These are phyloP conservation scores for Saccharomyces hybrid DNA, from an alignment of 1,139 yeast species.

Conservation along the genomic window DNA sequence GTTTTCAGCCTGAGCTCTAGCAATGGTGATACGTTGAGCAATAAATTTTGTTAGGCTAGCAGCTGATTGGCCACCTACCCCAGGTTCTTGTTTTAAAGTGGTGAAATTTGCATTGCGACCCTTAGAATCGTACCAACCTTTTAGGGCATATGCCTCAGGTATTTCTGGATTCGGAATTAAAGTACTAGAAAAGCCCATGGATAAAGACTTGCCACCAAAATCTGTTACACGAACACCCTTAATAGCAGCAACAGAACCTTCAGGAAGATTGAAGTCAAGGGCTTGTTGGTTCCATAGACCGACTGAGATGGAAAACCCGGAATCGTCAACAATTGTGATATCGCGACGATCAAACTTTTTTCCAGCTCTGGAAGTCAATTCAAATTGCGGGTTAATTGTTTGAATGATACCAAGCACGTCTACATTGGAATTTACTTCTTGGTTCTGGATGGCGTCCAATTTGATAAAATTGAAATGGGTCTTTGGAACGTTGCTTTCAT, in stretches of 20 bases:
- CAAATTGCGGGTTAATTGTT: constrained; percentile 64
- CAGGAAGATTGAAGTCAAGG: constrained; percentile 60
- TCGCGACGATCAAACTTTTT: constrained; percentile 90
- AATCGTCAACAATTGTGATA: constrained; percentile 74
- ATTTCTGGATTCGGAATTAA: constrained; percentile 78
- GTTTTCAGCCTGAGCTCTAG: constrained; percentile 59
- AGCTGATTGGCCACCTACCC: constrained; percentile 26
- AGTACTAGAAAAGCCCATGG: constrained; percentile 73
- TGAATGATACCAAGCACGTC: constrained; percentile 86
- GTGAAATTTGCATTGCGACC: constrained; percentile 61
- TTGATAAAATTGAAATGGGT: constrained; percentile 69
- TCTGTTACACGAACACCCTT: constrained; percentile 89
- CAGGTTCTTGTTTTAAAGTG: constrained; percentile 44
- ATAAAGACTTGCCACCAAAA: constrained; percentile 78
- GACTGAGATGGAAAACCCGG: constrained; percentile 65
- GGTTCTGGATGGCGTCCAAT: constrained; percentile 54
- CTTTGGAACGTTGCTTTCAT: constrained; percentile 64
- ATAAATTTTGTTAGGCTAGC: constrained; percentile 25
- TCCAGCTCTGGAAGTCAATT: constrained; percentile 89
- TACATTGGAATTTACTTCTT: constrained; percentile 64
- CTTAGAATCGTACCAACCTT: constrained; percentile 90
- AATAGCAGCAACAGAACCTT: constrained; percentile 82
- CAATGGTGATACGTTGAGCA: constrained; percentile 55
- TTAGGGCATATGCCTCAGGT: constrained; percentile 76
- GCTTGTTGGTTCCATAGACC: constrained; percentile 94